Evolutionary conservation across 441 rosid species (phyloP), one percentile per base, ranked within the genome.

Genomic region (Adansonia grandidieri): DNA sequence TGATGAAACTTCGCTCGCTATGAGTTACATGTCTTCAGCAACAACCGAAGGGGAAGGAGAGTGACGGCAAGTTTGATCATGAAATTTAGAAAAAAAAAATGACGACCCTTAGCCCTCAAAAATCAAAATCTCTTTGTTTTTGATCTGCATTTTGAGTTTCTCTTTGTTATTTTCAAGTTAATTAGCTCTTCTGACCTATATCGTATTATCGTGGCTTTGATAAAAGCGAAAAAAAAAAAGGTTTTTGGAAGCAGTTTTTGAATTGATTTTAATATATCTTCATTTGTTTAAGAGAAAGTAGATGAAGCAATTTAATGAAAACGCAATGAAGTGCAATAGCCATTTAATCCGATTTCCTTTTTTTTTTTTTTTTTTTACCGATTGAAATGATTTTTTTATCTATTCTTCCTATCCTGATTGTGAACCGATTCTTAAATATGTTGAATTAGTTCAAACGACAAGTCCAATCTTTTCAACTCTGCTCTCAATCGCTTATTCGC

Each of bases 1-100:
- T 1, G 95, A 92, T 15, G 96, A 94, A 83, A 92, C 93, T 19
- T 91, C 96, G 3, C 87, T 94, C 37, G 98, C 88, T 17, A 81
- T 89, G 82, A 95, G 99, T 87, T 95, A 93, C 85, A 84, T 93
- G 91, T 95, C 99, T 20, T 93, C 95, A 10, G 95, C 90, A 13
- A 89, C 90, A 62, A 93, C 96, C 0, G 97, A 93, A 78, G 96
- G 92, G 53, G 97, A 90, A 42, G 83, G 85, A 76, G 86, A 89
- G 69, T 85, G 47, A 86, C 45, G 62, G 50, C 51, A 66, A 66
- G 71, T n/a, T 42, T 47, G 37, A 56, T 54, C 54, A 70, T 58
- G 70, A n/a, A n/a, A n/a, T n/a, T 28, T 28, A 28, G 72, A 10
- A 14, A 4, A 15, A 4, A 10, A 53, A 13, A 14, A 54, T 54